These are phyloP conservation scores for Penicillium ucsense DNA, from an alignment of 495 filamentous ascomycete genomes.

Conservation along the genomic window DNA sequence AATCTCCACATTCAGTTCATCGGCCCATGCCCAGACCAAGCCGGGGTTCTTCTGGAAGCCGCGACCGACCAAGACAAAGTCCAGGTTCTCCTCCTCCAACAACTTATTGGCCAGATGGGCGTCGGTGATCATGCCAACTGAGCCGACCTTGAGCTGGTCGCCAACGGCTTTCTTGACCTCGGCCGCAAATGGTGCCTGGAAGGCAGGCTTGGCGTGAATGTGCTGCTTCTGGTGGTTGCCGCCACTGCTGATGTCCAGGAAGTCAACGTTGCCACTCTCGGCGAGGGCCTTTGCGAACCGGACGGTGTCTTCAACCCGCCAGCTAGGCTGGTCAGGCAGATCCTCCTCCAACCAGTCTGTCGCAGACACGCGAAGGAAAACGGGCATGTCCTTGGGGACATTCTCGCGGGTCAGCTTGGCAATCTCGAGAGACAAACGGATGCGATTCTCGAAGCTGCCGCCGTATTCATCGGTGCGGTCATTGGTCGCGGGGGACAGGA, in stretches of 20 bases:
- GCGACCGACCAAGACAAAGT: constrained; percentile 52
- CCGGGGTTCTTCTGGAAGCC: constrained; percentile 62
- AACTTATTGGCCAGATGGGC: constrained; percentile 45
- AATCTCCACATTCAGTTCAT: constrained; percentile 55
- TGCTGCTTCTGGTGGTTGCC: constrained; percentile 49
- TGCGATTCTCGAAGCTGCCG: constrained; percentile 52
- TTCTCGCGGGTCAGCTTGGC: constrained; percentile 40
- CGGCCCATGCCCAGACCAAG: constrained; percentile 57
- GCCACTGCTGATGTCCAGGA: constrained; percentile 55
- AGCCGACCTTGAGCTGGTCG: constrained; percentile 44
- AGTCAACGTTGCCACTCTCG: constrained; percentile 43
- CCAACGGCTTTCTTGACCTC: constrained; percentile 51
- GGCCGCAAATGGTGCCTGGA: constrained; percentile 54
- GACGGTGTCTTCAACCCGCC: constrained; percentile 49
- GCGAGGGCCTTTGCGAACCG: constrained; percentile 43
- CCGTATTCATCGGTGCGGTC: constrained; percentile 52
- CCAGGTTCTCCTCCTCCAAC: constrained; percentile 46
- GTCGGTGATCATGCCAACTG: constrained; percentile 53
- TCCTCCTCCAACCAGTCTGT: constrained; percentile 51
- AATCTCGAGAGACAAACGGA: constrained; percentile 47
- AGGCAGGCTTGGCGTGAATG: constrained; percentile 44
- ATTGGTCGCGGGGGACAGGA: constrained; percentile 54
- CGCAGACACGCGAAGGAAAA: constrained; percentile 52
- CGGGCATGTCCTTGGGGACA: constrained; percentile 53
- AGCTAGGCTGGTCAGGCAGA: constrained; percentile 35